Evolutionary conservation across 495 filamentous ascomycete genomes (phyloP), one percentile per base, ranked within the genome.

Genomic region (Pyrenopolyporus hunteri): DNA sequence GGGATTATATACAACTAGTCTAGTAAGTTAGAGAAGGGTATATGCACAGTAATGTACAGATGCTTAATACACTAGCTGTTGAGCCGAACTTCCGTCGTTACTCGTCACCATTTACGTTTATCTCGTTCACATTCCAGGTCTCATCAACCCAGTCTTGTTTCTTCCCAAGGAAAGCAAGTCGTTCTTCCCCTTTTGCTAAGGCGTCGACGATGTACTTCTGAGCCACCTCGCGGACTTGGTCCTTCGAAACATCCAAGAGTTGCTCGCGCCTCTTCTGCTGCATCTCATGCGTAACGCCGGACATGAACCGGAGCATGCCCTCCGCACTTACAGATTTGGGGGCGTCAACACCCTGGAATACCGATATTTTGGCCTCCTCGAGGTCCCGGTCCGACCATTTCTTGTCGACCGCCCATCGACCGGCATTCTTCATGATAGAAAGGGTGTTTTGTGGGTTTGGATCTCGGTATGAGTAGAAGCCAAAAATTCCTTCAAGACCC

Each of bases 301-400:
- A 89, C 73, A 94, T 76, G 75, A 98, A 98, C 56, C 87, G 83
- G 29, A 82, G 79, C 83, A 95, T 86, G 22, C 94, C 94, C 61
- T 97, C 93, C 28, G 89, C 80, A 68, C 87, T 92, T n/a, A 97
- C 92, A 48, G 87, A 87, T 53, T 88, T 77, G 2, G 94, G 94
- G 2, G 93, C 93, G 76, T 98, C 94, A n/a, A 97, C 84, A n/a
- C 84, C 79, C 70, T 98, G 92, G 80, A 98, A 98, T 37, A 97
- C 89, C 31, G 89, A 89, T 45, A 98, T 82, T 74, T 98, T 97
- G 28, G 94, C 95, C 70, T 98, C 95, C 72, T 97, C 93, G 10
- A 98, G 80, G 68, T 98, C 93, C 14, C 86, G 86, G 17, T 87
- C 87, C 0, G 87, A 87, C 94, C 94, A 98, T 48, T 86, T 72